Base-by-base conservation (phyloP, 73 alveolate species). In the Blepharisma stoltei region DNA sequence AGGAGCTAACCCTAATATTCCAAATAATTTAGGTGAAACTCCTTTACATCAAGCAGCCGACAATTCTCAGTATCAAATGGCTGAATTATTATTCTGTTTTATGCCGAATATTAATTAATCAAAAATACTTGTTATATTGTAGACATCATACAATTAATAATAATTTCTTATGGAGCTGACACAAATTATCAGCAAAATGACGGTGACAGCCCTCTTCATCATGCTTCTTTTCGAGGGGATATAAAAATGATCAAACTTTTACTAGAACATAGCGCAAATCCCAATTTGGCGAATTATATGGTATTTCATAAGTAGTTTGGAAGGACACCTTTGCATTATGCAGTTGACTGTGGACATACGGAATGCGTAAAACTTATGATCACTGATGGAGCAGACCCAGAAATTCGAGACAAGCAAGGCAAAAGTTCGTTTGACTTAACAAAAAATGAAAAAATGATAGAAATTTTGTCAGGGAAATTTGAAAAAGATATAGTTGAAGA, bases 151-250 rank as follows among this genome's bases (percentile, higher is more conserved):
- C n/a, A n/a, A n/a, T n/a, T n/a, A n/a, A n/a, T n/a, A n/a, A n/a
- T n/a, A 32, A 32, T 32, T 32, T 32, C 41, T 32, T 32, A 32
- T 32, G 41, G 41, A 32, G 41, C 41, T 32, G 41, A 32, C 41
- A 32, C 41, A 32, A 32, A 32, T 32, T 32, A 32, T 32, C 41
- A 32, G 41, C 41, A 32, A 32, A 32, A 32, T 32, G 41, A 77
- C 65, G 83, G 83, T 7, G 65, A 77, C 32, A 77, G 78, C n/a
- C 78, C 83, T 11, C 67, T 77, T 7, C 83, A 77, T 77, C 14
- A 55, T 11, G 83, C 83, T 27, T 50, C 83, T n/a, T 54, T 77
- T 14, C 54, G 46, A 11, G 83, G 77, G 7, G 78, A 53, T 25
- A 6, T 21, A n/a, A 32, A 54, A 9, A 77, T 77, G 27, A 77